These are phyloP conservation scores for Sporothrix luriei DNA, from an alignment of 2,329 filamentous ascomycete species.

Conservation along the genomic window DNA sequence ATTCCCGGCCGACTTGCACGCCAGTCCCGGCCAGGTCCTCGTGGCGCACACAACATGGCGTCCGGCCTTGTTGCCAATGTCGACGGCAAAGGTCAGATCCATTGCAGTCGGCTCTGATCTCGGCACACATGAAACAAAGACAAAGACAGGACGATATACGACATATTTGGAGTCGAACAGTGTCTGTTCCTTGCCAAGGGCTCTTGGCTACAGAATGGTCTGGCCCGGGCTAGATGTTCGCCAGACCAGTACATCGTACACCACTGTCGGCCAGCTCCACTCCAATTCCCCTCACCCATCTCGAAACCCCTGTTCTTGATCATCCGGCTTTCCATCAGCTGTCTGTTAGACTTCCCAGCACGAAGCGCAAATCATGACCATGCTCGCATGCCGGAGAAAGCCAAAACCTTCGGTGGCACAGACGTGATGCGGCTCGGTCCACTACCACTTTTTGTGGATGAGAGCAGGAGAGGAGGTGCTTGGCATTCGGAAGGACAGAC, in stretches of 20 bases:
- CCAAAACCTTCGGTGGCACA: neutral
- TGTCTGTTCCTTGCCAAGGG: neutral
- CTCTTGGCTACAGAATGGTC: neutral
- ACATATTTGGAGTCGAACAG: neutral
- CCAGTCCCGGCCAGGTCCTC: neutral
- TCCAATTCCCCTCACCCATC: neutral
- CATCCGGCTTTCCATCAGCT: neutral
- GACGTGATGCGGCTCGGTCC: constrained; percentile 9
- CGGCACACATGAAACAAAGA: neutral
- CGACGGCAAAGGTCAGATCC: neutral
- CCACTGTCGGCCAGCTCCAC: neutral
- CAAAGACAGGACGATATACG: neutral
- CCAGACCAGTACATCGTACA: neutral
- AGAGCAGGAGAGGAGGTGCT: constrained; percentile 1
- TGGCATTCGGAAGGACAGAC: constrained; percentile 10
- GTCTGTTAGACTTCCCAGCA: neutral
- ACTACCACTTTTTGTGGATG: neutral
- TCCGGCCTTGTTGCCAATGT: neutral
- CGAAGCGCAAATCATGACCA: neutral
- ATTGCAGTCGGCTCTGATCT: neutral
- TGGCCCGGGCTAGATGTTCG: neutral
- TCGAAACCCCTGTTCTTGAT: neutral
- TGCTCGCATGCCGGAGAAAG: neutral
- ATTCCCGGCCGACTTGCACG: neutral
- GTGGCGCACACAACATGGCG: neutral